Evolutionary conservation across 345 rosid genomes (phyloP).

Genomic region (Anacardium occidentale): DNA sequence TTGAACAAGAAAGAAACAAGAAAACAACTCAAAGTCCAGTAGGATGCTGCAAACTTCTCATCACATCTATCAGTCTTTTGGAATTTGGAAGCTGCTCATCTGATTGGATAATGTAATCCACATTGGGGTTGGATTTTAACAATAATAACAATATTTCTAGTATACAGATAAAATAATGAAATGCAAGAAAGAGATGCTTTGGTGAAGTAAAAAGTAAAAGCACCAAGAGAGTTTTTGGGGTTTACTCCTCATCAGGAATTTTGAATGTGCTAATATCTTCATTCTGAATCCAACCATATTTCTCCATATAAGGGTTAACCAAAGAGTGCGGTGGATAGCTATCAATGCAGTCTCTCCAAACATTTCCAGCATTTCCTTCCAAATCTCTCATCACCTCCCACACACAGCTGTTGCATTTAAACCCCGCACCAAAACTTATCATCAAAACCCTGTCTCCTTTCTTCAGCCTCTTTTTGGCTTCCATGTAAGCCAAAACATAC

Average conservation of each 20-base stretch:
- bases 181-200: not conserved
- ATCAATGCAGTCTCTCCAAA: slow-evolving; percentile 63
- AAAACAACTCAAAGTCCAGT: not conserved
- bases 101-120: slow-evolving; percentile 26
- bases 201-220: not conserved
- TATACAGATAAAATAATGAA: slow-evolving; percentile 11
- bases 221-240: too few species aligned
- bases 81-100: slow-evolving; percentile 17
- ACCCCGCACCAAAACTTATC: slow-evolving; percentile 82
- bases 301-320: slow-evolving; percentile 73
- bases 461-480: slow-evolving; percentile 75
- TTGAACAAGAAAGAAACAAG: not conserved
- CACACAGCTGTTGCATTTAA: slow-evolving; percentile 77
- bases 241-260: slow-evolving; percentile 16
- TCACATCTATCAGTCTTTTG: not conserved
- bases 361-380: slow-evolving; percentile 38
- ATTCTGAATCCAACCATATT: slow-evolving; percentile 84
- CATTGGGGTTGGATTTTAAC: slow-evolving; percentile 22
- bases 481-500: slow-evolving; percentile 93
- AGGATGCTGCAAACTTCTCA: slow-evolving; percentile 12
- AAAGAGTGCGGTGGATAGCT: slow-evolving; percentile 67
- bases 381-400: slow-evolving; percentile 74
- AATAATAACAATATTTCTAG: not conserved
- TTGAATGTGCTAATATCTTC: slow-evolving; percentile 72
- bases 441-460: slow-evolving; percentile 70